Conservation (phyloP, 2,329 filamentous ascomycete genomes). For the Davidsoniella eucalypti region DNA sequence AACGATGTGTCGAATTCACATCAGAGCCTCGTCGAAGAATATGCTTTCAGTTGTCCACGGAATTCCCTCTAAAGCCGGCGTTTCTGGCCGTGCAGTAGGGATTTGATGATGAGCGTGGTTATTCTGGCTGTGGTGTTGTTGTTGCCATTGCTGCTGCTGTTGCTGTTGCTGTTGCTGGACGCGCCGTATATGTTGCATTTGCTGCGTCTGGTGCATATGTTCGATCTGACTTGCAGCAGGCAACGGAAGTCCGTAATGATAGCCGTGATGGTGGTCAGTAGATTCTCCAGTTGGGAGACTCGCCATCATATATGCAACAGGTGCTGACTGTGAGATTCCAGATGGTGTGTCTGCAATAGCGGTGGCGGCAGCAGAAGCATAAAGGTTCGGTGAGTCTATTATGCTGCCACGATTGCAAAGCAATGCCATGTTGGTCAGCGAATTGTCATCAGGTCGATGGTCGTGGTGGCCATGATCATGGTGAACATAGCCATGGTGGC, state of each 20-base stretch:
- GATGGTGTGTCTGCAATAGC: too few species aligned
- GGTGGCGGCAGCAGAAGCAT: too few species aligned
- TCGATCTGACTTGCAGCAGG: constrained; percentile 2
- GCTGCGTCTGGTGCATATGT: constrained; percentile 8
- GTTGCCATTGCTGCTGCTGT: background rate
- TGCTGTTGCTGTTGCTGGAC: background rate
- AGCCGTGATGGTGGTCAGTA: too few species aligned
- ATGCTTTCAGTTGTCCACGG: background rate
- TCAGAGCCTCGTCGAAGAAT: constrained; percentile 2
- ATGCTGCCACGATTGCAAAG: too few species aligned
- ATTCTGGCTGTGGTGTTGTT: background rate
- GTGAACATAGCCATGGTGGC: too few species aligned
- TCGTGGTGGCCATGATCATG: too few species aligned
- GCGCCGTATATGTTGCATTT: background rate
- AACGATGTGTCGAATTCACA: background rate
- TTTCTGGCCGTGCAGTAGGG: background rate
- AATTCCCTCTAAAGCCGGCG: background rate
- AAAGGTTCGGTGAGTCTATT: too few species aligned
- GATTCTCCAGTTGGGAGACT: too few species aligned
- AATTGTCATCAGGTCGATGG: too few species aligned
- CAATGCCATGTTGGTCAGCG: too few species aligned
- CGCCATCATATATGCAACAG: background rate
- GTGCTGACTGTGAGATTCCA: background rate
- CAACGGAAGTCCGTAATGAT: background rate
- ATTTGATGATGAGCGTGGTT: background rate